A percentile compares a stretch with the other conserved stretches of the same genome.
These are phyloP conservation scores for Teunomyces kruisii DNA, from an alignment of 805 yeast species.

Conservation along the genomic window DNA sequence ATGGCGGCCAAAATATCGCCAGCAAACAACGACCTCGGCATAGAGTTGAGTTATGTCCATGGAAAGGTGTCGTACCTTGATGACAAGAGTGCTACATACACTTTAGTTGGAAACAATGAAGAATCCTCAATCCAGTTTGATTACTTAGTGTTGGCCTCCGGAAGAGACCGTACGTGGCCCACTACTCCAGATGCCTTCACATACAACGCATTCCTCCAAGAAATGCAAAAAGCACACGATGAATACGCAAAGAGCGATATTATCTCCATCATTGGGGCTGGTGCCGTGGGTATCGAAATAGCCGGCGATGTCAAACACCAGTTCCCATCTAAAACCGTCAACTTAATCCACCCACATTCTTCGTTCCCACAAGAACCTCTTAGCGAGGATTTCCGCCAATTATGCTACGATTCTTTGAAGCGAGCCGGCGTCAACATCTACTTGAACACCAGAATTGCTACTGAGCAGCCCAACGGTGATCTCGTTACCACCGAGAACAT, in stretches of 20 bases:
- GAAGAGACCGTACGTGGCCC: slow-evolving; percentile 55
- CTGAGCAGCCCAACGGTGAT: slow-evolving; percentile 25
- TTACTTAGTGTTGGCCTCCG: slow-evolving; percentile 48
- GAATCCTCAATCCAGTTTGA: slow-evolving; percentile 35
- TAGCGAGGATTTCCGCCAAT: slow-evolving; percentile 27
- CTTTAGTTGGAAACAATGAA: slow-evolving; percentile 11
- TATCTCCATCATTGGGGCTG: slow-evolving; percentile 46
- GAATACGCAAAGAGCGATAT: slow-evolving; percentile 33
- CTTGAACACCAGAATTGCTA: slow-evolving; percentile 30
- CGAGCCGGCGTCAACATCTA: slow-evolving; percentile 27
- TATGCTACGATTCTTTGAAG: slow-evolving; percentile 25
- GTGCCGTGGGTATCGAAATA: slow-evolving; percentile 44
- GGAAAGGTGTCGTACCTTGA: slow-evolving; percentile 31
- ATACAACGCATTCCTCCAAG: slow-evolving; percentile 34
- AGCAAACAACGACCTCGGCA: slow-evolving; percentile 15
- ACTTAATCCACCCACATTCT: slow-evolving; percentile 38
- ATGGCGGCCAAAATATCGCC: slow-evolving; percentile 4
- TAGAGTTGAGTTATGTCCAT: slow-evolving; percentile 31
- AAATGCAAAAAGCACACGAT: slow-evolving; percentile 37
- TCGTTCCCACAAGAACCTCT: slow-evolving; percentile 40
- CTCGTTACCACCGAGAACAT: slow-evolving; percentile 28
- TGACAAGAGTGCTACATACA: slow-evolving; percentile 25
- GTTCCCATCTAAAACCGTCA: slow-evolving; percentile 33
- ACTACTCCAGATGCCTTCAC: slow-evolving; percentile 49
- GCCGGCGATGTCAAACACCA: slow-evolving; percentile 40